A percentile compares a stretch with the other conserved stretches of the same genome.
Conservation (phyloP, 306 rosid genomes). For the Leucaena leucocephala region DNA sequence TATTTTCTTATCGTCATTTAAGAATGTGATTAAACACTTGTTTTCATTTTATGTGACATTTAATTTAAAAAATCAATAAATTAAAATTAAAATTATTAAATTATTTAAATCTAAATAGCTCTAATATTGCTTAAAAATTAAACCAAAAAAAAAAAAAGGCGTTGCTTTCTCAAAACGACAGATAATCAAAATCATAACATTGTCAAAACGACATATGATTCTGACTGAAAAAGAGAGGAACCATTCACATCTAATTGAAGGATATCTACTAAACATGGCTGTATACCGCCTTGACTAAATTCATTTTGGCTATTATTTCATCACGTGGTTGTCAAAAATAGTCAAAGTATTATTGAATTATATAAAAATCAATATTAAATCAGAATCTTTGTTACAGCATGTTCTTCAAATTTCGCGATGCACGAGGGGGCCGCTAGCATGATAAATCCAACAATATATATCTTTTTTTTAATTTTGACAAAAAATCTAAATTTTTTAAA, state of each 20-base stretch:
- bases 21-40: background rate
- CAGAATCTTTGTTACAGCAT: no score
- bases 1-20: no score
- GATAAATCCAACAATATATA: no score
- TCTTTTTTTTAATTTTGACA: no score
- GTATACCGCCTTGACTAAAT: background rate
- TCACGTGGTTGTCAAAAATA: background rate
- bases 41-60: background rate
- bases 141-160: no score
- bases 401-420: no score
- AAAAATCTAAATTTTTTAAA: no score
- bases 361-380: no score
- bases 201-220: background rate
- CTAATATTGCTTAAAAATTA: background rate
- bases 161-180: background rate
- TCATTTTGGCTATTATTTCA: background rate
- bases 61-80: background rate
- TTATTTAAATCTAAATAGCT: no score
- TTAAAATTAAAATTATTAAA: no score
- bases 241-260: background rate
- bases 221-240: background rate
- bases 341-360: background rate
- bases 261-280: background rate
- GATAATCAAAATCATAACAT: background rate
- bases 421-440: no score